phyloP scores from a whole-genome alignment of 2,329 filamentous ascomycete genomes.

The Ophiostoma triangulosporum region DNA sequence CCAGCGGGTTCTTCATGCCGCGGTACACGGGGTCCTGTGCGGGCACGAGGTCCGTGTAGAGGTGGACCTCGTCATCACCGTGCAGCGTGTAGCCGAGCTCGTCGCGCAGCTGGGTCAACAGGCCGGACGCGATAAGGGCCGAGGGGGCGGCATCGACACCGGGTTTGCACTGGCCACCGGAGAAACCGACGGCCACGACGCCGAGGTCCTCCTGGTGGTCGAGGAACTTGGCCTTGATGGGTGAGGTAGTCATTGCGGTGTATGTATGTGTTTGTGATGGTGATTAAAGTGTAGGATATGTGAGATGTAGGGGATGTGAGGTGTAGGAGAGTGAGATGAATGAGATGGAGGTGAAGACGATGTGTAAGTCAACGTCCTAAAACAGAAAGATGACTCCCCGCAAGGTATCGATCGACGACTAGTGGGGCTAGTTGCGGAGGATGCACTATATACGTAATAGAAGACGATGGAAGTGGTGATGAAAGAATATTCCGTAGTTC shows the following conservation, averaged over 20 bases:
- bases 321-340: background rate
- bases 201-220: slow-evolving; percentile 67
- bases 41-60: slow-evolving; percentile 65
- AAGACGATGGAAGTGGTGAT: too few relatives aligned
- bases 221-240: slow-evolving; percentile 60
- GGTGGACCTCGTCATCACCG: slow-evolving; percentile 71
- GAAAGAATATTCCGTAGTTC: background rate
- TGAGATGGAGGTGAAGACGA: background rate
- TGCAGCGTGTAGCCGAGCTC: slow-evolving; percentile 83
- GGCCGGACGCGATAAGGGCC: slow-evolving; percentile 76
- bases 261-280: too few relatives aligned
- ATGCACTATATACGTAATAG: background rate
- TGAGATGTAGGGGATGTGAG: background rate
- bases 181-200: slow-evolving; percentile 90
- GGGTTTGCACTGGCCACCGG: slow-evolving; percentile 84
- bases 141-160: slow-evolving; percentile 85
- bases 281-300: background rate
- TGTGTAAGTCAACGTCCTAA: background rate
- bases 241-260: slow-evolving; percentile 37
- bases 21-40: slow-evolving; percentile 63
- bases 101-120: slow-evolving; percentile 67
- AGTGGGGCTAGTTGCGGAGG: background rate
- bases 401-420: slow-evolving; percentile 2
- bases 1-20: slow-evolving; percentile 85
- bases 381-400: too few relatives aligned